Percentiles rank a stretch among this genome's conserved stretches.
phyloP scores from a whole-genome alignment of 2,329 filamentous ascomycete species.

The Eutypella sp. region DNA sequence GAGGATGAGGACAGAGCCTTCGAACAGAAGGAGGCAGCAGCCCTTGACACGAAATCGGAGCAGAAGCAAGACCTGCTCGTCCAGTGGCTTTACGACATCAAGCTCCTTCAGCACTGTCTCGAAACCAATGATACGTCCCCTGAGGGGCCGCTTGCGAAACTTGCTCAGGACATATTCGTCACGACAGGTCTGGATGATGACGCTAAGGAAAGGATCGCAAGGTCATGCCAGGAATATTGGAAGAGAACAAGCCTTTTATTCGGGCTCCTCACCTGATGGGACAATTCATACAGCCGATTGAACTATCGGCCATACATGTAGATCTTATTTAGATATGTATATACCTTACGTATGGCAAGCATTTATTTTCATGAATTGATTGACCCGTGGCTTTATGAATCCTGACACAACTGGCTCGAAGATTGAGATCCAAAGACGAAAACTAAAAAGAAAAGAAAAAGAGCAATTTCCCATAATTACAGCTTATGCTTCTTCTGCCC shows the following conservation, averaged over 20 bases:
- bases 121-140: slow-evolving; percentile 21
- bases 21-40: slow-evolving; percentile 6
- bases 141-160: slow-evolving; percentile 30
- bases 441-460: slow-evolving; percentile 4
- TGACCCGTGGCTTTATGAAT: too few species aligned
- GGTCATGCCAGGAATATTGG: slow-evolving; percentile 71
- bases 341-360: too few species aligned
- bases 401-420: too few species aligned
- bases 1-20: slow-evolving; percentile 9
- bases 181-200: slow-evolving; percentile 46
- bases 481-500: slow-evolving; percentile 95
- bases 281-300: too few species aligned
- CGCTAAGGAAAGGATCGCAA: slow-evolving; percentile 49
- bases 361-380: too few species aligned
- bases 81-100: slow-evolving; percentile 59
- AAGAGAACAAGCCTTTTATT: slow-evolving; percentile 78
- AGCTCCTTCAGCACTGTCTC: slow-evolving; percentile 45
- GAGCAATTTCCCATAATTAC: slow-evolving; percentile 35
- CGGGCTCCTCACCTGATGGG: slow-evolving; percentile 57
- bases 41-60: slow-evolving; percentile 7
- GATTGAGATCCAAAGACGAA: too few species aligned
- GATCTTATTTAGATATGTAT: too few species aligned
- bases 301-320: too few species aligned
- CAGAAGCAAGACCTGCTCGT: slow-evolving; percentile 43
- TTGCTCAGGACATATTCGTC: slow-evolving; percentile 42